Percentiles rank a stretch among this genome's conserved stretches.
Conservation (phyloP, 176 grass and related monocot genomes). For the Aegilops bicornis region DNA sequence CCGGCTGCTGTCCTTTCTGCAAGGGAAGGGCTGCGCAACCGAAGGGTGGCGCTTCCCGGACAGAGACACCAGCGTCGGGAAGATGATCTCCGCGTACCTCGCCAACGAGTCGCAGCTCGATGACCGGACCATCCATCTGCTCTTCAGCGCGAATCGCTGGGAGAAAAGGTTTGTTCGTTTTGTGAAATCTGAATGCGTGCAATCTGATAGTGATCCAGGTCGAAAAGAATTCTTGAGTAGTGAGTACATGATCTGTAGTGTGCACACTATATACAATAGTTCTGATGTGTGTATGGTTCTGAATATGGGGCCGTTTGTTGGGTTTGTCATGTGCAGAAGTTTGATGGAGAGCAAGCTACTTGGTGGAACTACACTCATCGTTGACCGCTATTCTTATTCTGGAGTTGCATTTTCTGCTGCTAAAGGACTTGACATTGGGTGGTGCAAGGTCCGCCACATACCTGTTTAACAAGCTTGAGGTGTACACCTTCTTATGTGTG, state of each 20-base stretch:
- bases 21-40: slow-evolving; percentile 45
- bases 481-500: neutral
- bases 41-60: slow-evolving; percentile 88
- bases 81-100: slow-evolving; percentile 82
- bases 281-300: neutral
- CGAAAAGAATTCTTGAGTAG: neutral
- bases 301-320: slow-evolving; percentile 11
- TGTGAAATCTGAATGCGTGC: neutral
- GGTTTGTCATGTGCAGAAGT: slow-evolving; percentile 36
- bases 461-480: neutral
- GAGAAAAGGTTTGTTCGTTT: slow-evolving; percentile 67
- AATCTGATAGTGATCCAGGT: neutral
- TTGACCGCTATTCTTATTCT: slow-evolving; percentile 76
- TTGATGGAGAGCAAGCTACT: slow-evolving; percentile 85
- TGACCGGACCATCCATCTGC: slow-evolving; percentile 79
- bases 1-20: slow-evolving; percentile 59
- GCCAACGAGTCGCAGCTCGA: slow-evolving; percentile 81
- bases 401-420: slow-evolving; percentile 73
- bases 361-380: slow-evolving; percentile 66
- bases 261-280: neutral
- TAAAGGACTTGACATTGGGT: slow-evolving; percentile 64
- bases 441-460: slow-evolving; percentile 61
- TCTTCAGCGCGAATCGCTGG: slow-evolving; percentile 94
- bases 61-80: slow-evolving; percentile 60
- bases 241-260: neutral